Percentiles rank a stretch among this genome's conserved stretches.
phyloP scores from a whole-genome alignment of 345 rosid genomes.

The Lenwebbia sp. region DNA sequence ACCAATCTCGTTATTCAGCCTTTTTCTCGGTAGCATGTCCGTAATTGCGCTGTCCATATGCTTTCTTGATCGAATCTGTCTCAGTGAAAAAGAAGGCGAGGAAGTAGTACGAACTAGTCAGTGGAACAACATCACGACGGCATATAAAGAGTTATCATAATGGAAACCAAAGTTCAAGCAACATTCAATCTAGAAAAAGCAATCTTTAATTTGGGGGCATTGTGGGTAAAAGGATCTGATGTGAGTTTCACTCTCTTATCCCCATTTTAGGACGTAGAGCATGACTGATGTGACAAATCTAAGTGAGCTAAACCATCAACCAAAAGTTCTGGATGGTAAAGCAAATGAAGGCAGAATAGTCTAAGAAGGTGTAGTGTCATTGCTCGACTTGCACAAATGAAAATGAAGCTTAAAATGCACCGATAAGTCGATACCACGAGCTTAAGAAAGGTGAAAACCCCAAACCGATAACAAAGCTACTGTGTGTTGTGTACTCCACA shows the following conservation, averaged over 20 bases:
- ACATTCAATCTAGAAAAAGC: background rate
- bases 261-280: background rate
- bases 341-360: background rate
- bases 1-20: background rate
- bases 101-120: background rate
- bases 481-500: background rate
- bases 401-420: background rate
- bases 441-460: background rate
- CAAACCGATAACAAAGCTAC: background rate
- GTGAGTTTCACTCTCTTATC: background rate
- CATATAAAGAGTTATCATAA: background rate
- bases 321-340: background rate
- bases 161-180: background rate
- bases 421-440: background rate
- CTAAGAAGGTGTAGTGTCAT: background rate
- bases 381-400: background rate
- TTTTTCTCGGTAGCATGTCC: background rate
- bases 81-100: background rate
- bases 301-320: background rate
- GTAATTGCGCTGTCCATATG: background rate
- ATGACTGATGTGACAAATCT: background rate
- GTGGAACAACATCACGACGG: background rate
- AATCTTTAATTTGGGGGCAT: background rate
- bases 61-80: background rate
- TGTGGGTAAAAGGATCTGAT: background rate